A percentile compares a stretch with the other conserved stretches of the same genome.
Evolutionary conservation across 306 rosid species (phyloP).

Genomic region (Delonix regia): DNA sequence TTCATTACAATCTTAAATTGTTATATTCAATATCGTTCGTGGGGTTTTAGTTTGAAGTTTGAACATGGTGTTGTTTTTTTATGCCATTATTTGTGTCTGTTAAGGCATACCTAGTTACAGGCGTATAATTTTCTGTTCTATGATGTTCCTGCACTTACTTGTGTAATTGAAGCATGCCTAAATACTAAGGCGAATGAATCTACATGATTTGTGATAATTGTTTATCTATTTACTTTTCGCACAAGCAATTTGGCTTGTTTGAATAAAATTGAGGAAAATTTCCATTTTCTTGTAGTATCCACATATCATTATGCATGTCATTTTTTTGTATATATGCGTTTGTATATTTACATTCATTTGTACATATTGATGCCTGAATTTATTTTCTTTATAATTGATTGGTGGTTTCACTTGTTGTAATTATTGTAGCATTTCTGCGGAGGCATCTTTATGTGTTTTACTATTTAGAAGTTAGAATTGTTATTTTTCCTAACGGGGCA

Average conservation of each 20-base stretch:
- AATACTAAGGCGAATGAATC: not conserved
- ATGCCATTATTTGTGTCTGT: not conserved
- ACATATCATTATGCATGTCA: not conserved
- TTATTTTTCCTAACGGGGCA: not conserved
- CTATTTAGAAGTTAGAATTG: not conserved
- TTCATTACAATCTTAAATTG: not conserved
- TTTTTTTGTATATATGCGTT: not conserved
- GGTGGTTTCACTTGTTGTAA: not conserved
- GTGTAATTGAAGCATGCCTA: not conserved
- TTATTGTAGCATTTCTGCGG: not conserved
- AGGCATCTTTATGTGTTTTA: not conserved
- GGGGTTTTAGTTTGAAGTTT: slow-evolving; percentile 9
- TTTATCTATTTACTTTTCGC: not conserved
- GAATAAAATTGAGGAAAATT: not conserved
- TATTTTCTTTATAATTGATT: not conserved
- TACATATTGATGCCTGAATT: not conserved
- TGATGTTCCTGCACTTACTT: not conserved
- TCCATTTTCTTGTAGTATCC: not conserved
- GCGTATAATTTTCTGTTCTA: slow-evolving; percentile 6
- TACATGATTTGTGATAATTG: not conserved
- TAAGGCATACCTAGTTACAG: not conserved
- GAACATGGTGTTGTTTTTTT: not conserved
- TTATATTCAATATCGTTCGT: not conserved
- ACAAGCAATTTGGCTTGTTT: not conserved
- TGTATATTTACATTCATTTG: not conserved